These are phyloP conservation scores for Carallia brachiata DNA, from an alignment of 345 rosid species.

Conservation along the genomic window DNA sequence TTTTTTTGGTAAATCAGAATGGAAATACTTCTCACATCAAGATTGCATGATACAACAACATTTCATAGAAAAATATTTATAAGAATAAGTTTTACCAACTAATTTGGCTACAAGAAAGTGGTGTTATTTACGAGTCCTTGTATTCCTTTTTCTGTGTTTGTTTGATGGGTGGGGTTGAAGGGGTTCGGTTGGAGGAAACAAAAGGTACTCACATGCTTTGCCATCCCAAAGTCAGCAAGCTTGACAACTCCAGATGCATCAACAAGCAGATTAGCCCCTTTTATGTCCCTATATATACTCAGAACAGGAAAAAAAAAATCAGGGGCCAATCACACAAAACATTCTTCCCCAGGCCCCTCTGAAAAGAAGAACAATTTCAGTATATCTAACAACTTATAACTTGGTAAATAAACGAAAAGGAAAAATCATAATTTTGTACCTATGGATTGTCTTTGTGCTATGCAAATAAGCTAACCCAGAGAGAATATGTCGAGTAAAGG, in stretches of 20 bases:
- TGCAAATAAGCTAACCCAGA: conserved; percentile 91
- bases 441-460: conserved; percentile 82
- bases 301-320: conserved; percentile 10
- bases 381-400: background rate
- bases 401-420: too few relatives aligned
- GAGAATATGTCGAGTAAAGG: conserved; percentile 90
- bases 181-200: background rate
- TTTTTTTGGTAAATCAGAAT: too few relatives aligned
- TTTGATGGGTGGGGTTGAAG: too few relatives aligned
- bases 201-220: conserved; percentile 74
- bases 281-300: conserved; percentile 70
- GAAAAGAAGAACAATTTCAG: conserved; percentile 7
- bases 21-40: too few relatives aligned
- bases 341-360: conserved; percentile 8
- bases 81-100: too few relatives aligned
- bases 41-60: too few relatives aligned
- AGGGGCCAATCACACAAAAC: conserved; percentile 10
- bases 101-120: background rate
- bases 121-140: background rate
- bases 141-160: background rate
- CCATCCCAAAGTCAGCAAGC: conserved; percentile 98
- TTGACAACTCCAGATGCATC: conserved; percentile 94
- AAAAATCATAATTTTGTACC: conserved; percentile 35
- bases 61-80: too few relatives aligned
- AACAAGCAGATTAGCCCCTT: conserved; percentile 97